Conservation (phyloP, 2,329 filamentous ascomycete species). For the Cladobotryum protrusum region DNA sequence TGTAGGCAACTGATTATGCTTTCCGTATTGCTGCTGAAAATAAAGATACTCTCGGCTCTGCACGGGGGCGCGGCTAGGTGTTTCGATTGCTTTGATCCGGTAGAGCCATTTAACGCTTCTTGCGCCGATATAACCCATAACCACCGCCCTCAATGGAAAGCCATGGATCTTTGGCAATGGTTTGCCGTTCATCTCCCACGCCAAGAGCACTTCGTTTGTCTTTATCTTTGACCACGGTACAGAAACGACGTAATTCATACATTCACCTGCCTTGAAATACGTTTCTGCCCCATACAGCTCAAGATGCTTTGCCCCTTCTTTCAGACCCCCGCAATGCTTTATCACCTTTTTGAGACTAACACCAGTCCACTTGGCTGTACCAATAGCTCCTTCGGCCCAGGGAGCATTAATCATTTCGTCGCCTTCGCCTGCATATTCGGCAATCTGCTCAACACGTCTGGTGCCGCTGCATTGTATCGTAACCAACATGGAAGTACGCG, state of each 20-base stretch:
- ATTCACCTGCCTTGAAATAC: constrained; percentile 62
- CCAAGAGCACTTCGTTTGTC: constrained; percentile 58
- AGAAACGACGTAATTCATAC: constrained; percentile 61
- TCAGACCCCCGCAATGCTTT: constrained; percentile 60
- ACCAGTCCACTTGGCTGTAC: constrained; percentile 57
- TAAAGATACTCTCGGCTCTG: constrained; percentile 63
- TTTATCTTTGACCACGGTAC: constrained; percentile 65
- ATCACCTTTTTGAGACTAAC: constrained; percentile 64
- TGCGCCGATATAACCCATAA: constrained; percentile 62
- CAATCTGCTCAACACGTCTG: constrained; percentile 62
- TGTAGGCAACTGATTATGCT: constrained; percentile 46
- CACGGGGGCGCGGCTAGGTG: constrained; percentile 52
- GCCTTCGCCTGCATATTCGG: constrained; percentile 58
- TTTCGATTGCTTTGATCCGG: constrained; percentile 52
- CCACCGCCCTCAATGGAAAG: constrained; percentile 55
- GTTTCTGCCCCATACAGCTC: constrained; percentile 67
- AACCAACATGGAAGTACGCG: constrained; percentile 50
- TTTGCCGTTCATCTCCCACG: constrained; percentile 67
- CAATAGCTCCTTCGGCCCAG: constrained; percentile 63
- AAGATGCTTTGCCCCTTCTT: constrained; percentile 50
- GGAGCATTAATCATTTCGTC: constrained; percentile 51
- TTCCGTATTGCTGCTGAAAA: constrained; percentile 61
- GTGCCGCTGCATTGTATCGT: constrained; percentile 66
- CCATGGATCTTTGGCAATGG: constrained; percentile 60
- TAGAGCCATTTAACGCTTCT: constrained; percentile 59